Evolutionary conservation across 768 basidiomycete genomes (phyloP), one percentile per base, ranked within the genome.

Genomic region (Lactarius hengduanensis): DNA sequence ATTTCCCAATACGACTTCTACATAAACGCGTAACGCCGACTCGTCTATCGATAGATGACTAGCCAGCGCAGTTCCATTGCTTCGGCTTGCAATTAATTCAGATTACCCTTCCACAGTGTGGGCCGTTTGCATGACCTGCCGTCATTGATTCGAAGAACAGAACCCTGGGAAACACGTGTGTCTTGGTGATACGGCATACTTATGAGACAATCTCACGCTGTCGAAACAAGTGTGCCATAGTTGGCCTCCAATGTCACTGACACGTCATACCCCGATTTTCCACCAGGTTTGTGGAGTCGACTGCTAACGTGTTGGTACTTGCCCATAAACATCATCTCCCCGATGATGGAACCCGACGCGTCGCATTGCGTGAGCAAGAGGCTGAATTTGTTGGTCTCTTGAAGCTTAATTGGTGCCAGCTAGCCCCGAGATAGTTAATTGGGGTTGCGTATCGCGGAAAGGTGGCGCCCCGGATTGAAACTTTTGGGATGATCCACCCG

Each of bases 1-100:
- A 78, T 91, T 70, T 78, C 78, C 26, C 90, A 94, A 72, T 93
- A 94, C 73, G 84, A 87, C 58, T 91, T 85, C 76, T 96, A 96
- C 77, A 84, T 95, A 72, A 78, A 77, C 69, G 41, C 28, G 18
- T 67, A 36, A 67, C 41, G 43, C 40, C 50, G 57, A 63, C 28
- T 22, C 40, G 15, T 41, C 32, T 32, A 32, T 32, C 8, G 16
- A 36, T 36, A 56, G 54, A 41, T 22, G 40, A 20, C 28, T 40
- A 20, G n/a, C 56, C 56, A 36, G 34, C 28, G 40, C 47, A 43
- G 38, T 53, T 32, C 5, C 15, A 7, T 34, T 4, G 16, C 41
- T 57, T 41, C 30, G 56, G 8, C 36, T 20, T 50, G 60, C 32
- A 61, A 60, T 43, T 36, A 22, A 28, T 28, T 20, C 32, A 22